Evolutionary conservation across 257 asterid genomes (phyloP), one percentile per base, ranked within the genome.

Genomic region (Capsicum pubescens): DNA sequence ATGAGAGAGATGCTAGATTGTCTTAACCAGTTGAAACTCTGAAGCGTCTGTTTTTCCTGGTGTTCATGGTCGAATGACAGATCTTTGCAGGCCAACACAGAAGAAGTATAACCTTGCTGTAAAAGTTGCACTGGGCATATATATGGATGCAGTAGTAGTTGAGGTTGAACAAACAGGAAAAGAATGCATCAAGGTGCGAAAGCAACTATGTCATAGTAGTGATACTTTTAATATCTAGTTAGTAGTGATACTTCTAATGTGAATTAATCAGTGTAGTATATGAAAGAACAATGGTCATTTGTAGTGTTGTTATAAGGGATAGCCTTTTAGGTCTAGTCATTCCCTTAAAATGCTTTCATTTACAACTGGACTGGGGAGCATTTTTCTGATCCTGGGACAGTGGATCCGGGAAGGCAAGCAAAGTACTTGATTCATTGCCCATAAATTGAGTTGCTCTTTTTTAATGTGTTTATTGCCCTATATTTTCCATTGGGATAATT

Each of bases 101-200:
- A 93, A 91, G 86, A 97, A 95, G 87, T 97, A 95, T 87, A 94
- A 93, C 86, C 97, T 97, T 88, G 99, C 98, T 82, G 98, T 97
- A 88, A 97, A 98, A 87, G 98, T 97, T 90, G 99, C 99, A 74
- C 95, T 97, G 99, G 99, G 99, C 74, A 93, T 92, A 91, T 95
- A 93, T 90, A 97, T 97, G 99, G 99, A 97, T 87, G 99, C 99
- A 63, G 97, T 97, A 19, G 98, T 97, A 35, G 98, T 97, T 85
- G 98, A 93, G 84, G 97, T 93, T 88, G 99, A 97, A 86, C 89
- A 97, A 56, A 93, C 97, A 1, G 99, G 98, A 85, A 97, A 97
- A 87, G 98, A 97, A 85, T 97, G 99, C 84, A 97, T 97, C 89
- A 95, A 97, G 99, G 99, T 97, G 81, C 42, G 42, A 15, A 36